Base-by-base conservation (phyloP, 1,284 basidiomycete genomes). In the Hypsizygus ulmarius region DNA sequence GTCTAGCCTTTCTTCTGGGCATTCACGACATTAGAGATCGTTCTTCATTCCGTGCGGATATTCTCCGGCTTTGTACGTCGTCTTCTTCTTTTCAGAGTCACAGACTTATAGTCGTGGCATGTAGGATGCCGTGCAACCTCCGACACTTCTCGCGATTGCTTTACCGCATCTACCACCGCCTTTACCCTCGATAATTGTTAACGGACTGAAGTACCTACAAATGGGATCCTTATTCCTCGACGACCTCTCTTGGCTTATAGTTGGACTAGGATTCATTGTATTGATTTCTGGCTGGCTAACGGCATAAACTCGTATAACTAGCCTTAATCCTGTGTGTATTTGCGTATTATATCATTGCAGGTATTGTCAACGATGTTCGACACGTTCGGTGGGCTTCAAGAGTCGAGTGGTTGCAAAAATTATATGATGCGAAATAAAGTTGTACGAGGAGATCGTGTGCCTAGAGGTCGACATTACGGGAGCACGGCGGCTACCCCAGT, bases 1-100 rank as follows among this genome's bases (percentile, higher is more conserved):
- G 27, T 44, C 8, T 53, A 90, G 87, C 81, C 84, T 0, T 88
- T 90, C 70, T 87, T 90, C 64, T 87, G 83, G 81, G 82, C 78
- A 12, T 89, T 90, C 54, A 77, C 79, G 33, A 84, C 87, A 1
- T 60, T 90, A 3, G 77, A 89, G 54, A 71, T 89, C 14, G 72
- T 74, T 10, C 59, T 90, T 39, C 85, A 89, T 56, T 87, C 87
- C 11, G 61, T 82, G 55, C 78, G 82, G 46, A 79, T 90, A 65
- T 81, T 86, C 59, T 76, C 74, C 12, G 79, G 80, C 53, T 75
- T 83, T 48, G 87, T 88, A 58, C 59, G 85, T 76, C 12, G 8
- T 18, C 42, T 38, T 30, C 3, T 35, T 36, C 34, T 11, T 36
- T 35, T 27, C n/a, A 29, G 28, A 29, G 30, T 36, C 10, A 5